These are phyloP conservation scores for Bertia moriformis DNA, from an alignment of 2,329 filamentous ascomycete genomes.

Conservation along the genomic window DNA sequence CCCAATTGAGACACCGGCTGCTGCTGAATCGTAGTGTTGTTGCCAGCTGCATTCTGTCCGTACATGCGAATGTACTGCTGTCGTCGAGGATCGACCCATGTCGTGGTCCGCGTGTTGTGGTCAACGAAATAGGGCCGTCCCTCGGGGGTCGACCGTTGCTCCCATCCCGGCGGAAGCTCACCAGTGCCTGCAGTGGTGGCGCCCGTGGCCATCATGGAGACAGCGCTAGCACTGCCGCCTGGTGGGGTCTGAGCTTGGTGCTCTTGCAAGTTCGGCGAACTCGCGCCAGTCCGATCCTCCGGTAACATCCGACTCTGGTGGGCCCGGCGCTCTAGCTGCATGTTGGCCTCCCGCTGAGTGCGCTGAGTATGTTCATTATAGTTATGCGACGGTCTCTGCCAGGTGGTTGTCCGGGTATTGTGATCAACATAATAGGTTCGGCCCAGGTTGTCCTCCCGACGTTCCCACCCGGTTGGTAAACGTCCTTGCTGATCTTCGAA, in stretches of 20 bases:
- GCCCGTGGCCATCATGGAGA: conserved; percentile 86
- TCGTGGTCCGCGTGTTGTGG: conserved; percentile 94
- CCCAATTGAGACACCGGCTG: conserved; percentile 95
- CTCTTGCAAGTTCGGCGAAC: conserved; percentile 63
- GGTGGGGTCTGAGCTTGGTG: conserved; percentile 20
- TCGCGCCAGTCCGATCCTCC: conserved; percentile 86
- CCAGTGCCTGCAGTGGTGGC: conserved; percentile 88
- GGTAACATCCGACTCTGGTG: conserved; percentile 93
- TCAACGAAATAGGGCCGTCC: conserved; percentile 94
- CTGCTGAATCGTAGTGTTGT: conserved; percentile 77
- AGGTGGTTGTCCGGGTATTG: conserved; percentile 90
- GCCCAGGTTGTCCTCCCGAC: conserved; percentile 84
- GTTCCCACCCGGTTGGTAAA: conserved; percentile 86
- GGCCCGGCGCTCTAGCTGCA: conserved; percentile 78
- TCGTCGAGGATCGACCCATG: conserved; percentile 91
- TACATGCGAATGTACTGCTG: conserved; percentile 94
- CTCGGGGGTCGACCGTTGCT: conserved; percentile 89
- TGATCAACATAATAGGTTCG: conserved; percentile 97
- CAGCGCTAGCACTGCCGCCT: conserved; percentile 20
- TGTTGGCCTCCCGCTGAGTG: conserved; percentile 73
- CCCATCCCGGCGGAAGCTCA: conserved; percentile 90
- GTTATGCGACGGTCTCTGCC: conserved; percentile 74
- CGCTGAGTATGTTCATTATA: conserved; percentile 65
- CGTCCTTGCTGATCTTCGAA: conserved; percentile 95
- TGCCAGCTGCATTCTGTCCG: conserved; percentile 59